These are phyloP conservation scores for Bipolaris zeicola DNA, from an alignment of 2,329 filamentous ascomycete genomes.

Conservation along the genomic window DNA sequence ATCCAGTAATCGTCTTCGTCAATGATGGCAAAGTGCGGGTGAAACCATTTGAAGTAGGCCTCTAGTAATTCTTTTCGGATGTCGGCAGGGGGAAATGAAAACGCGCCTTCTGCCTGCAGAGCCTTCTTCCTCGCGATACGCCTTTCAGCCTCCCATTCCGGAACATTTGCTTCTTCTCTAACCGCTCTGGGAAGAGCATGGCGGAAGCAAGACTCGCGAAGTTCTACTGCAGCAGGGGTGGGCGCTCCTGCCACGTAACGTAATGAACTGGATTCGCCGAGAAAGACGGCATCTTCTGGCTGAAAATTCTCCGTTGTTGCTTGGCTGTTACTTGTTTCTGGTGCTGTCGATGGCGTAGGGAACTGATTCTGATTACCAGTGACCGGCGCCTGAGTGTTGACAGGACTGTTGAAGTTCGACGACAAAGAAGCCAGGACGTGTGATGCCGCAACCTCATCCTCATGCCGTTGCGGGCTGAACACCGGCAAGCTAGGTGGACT, in stretches of 20 bases:
- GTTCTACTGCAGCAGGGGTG: constrained; percentile 39
- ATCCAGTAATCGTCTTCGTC: constrained; percentile 54
- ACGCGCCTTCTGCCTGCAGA: constrained; percentile 49
- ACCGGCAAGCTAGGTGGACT: constrained; percentile 4
- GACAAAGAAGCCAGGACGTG: constrained; percentile 39
- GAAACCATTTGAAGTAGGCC: constrained; percentile 63
- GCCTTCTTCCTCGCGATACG: constrained; percentile 45
- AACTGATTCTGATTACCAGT: constrained; percentile 19
- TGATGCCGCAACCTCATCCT: constrained; percentile 38
- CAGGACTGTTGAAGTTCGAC: constrained; percentile 32
- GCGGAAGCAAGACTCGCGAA: constrained; percentile 24
- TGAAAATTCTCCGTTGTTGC: constrained; percentile 24
- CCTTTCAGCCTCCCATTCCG: constrained; percentile 45
- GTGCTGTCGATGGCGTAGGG: constrained; percentile 17
- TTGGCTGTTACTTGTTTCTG: constrained; percentile 15
- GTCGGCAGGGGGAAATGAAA: constrained; percentile 54
- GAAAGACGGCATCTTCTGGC: constrained; percentile 46
- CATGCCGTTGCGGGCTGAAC: constrained; percentile 27
- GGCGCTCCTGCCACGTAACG: constrained; percentile 53
- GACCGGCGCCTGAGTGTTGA: constrained; percentile 17
- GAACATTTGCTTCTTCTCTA: constrained; percentile 44
- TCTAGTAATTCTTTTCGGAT: constrained; percentile 54
- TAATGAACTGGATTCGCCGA: constrained; percentile 57
- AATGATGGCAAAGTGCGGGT: constrained; percentile 62
- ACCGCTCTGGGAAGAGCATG: constrained; percentile 44